Percentiles rank a stretch among this genome's conserved stretches.
These are phyloP conservation scores for Caloboletus firmus DNA, from an alignment of 1,284 basidiomycete genomes.

Conservation along the genomic window DNA sequence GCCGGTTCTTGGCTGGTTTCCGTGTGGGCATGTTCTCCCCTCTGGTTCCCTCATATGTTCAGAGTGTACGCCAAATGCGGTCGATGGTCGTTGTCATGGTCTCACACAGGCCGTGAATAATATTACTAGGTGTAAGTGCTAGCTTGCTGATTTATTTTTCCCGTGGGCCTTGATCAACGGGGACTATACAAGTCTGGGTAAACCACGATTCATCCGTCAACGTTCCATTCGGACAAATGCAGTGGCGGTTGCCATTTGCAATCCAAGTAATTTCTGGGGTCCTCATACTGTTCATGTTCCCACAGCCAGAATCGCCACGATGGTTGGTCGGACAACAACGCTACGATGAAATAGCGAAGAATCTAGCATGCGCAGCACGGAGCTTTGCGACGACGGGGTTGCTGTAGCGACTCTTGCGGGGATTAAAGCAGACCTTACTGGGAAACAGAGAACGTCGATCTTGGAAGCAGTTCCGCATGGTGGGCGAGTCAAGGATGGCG, in stretches of 20 bases:
- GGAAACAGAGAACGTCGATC: slow-evolving; percentile 41
- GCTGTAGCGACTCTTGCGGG: slow-evolving; percentile 50
- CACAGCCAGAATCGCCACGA: slow-evolving; percentile 59
- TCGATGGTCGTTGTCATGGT: slow-evolving; percentile 57
- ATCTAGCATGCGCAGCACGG: slow-evolving; percentile 48
- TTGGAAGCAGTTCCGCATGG: slow-evolving; percentile 41
- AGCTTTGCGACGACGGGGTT: slow-evolving; percentile 40
- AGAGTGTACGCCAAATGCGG: slow-evolving; percentile 55
- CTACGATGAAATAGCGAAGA: slow-evolving; percentile 50
- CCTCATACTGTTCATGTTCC: slow-evolving; percentile 45
- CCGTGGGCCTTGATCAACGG: slow-evolving; percentile 1
- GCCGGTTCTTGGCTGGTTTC: slow-evolving; percentile 48
- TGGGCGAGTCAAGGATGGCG: slow-evolving; percentile 46
- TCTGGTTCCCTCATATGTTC: slow-evolving; percentile 59
- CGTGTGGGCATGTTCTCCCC: slow-evolving; percentile 55
- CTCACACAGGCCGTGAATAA: slow-evolving; percentile 55
- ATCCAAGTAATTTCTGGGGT: slow-evolving; percentile 55
- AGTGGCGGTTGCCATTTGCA: slow-evolving; percentile 59
- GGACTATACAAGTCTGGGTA: slow-evolving; percentile 42
- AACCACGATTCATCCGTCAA: slow-evolving; percentile 45
- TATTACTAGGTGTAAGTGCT: slow-evolving; percentile 47
- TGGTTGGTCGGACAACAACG: slow-evolving; percentile 58
- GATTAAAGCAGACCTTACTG: slow-evolving; percentile 50
- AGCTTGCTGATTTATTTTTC: background rate
- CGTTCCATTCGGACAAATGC: slow-evolving; percentile 38